Conservation (phyloP, 2,329 filamentous ascomycete genomes). For the Pyrenophora teres region DNA sequence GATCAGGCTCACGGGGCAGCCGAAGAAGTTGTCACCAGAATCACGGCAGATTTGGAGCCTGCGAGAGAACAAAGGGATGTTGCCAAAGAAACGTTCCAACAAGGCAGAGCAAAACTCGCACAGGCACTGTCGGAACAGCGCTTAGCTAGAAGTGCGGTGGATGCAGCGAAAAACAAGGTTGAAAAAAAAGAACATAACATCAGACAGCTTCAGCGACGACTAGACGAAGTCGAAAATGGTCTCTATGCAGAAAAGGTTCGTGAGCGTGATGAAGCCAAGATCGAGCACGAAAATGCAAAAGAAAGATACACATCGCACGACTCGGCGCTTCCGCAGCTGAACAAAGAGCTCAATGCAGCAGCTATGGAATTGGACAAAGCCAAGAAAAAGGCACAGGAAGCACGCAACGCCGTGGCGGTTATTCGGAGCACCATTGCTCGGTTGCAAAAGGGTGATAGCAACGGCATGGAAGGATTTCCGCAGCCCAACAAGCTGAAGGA, state of each 20-base stretch:
- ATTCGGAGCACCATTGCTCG: slow-evolving; percentile 58
- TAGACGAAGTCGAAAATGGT: slow-evolving; percentile 69
- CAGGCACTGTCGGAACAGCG: slow-evolving; percentile 65
- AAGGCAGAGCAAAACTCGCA: slow-evolving; percentile 59
- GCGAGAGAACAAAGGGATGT: slow-evolving; percentile 55
- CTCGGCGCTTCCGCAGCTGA: slow-evolving; percentile 40
- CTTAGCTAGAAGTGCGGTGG: slow-evolving; percentile 64
- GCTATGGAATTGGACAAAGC: slow-evolving; percentile 19
- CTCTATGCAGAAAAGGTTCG: slow-evolving; percentile 65
- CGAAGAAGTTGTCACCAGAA: slow-evolving; percentile 38
- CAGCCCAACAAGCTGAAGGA: slow-evolving; percentile 58
- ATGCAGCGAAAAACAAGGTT: slow-evolving; percentile 54
- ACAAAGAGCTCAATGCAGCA: slow-evolving; percentile 44
- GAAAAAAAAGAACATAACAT: slow-evolving; percentile 53
- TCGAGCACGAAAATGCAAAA: slow-evolving; percentile 54
- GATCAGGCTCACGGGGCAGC: slow-evolving; percentile 48
- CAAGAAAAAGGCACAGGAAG: slow-evolving; percentile 36
- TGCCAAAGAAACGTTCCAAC: slow-evolving; percentile 59
- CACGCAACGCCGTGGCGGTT: slow-evolving; percentile 56
- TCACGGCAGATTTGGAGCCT: slow-evolving; percentile 47
- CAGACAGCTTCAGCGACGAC: slow-evolving; percentile 61
- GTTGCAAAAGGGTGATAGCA: slow-evolving; percentile 61
- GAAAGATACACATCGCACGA: slow-evolving; percentile 50
- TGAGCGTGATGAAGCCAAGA: slow-evolving; percentile 64
- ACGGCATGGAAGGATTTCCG: slow-evolving; percentile 68